Conservation (phyloP, 140 eudicot genomes). For the Stevia rebaudiana region DNA sequence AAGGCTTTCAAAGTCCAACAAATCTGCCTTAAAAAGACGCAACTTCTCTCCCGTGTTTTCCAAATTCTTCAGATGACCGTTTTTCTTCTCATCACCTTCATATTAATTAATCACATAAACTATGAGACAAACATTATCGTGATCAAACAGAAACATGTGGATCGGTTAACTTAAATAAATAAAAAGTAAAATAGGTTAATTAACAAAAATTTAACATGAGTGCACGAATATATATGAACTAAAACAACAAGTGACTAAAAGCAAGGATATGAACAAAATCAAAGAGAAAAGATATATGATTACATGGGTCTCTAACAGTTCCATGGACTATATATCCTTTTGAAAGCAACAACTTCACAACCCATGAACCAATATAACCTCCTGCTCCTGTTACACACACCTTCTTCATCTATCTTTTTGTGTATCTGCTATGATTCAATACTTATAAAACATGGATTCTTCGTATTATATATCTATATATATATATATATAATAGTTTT, state of each 20-base stretch:
- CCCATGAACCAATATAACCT: slow-evolving; percentile 50
- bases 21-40: slow-evolving; percentile 41
- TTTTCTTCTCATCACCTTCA: slow-evolving; percentile 39
- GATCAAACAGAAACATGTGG: not conserved
- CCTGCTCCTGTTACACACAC: slow-evolving; percentile 50
- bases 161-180: no score
- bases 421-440: no score
- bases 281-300: not conserved
- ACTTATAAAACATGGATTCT: no score
- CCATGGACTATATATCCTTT: slow-evolving; percentile 39
- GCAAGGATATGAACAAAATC: not conserved
- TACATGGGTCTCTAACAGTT: slow-evolving; percentile 46
- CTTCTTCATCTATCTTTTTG: slow-evolving; percentile 26
- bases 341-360: slow-evolving; percentile 44
- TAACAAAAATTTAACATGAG: no score
- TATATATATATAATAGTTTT: no score
- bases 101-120: slow-evolving; percentile 10
- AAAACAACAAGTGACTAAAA: not conserved
- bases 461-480: not conserved
- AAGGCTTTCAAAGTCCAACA: slow-evolving; percentile 40
- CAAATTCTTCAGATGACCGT: slow-evolving; percentile 42
- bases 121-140: not conserved
- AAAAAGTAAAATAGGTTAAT: no score
- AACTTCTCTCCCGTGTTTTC: slow-evolving; percentile 37
- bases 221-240: not conserved